These are phyloP conservation scores for Barnettozyma californica DNA, from an alignment of 805 yeast species.

Conservation along the genomic window DNA sequence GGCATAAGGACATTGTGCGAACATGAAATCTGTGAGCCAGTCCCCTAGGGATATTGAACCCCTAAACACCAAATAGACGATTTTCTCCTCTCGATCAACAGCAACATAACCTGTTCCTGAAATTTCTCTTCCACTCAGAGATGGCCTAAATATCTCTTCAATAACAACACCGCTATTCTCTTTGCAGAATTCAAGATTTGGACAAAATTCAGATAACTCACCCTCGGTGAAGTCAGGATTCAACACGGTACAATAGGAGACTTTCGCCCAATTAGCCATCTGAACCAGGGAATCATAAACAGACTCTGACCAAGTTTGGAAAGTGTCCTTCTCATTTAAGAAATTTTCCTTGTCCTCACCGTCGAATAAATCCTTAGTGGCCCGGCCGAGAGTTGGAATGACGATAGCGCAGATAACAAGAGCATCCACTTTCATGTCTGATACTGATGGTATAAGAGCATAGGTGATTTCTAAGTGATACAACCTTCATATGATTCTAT, in stretches of 20 bases:
- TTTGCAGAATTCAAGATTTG: constrained; percentile 11
- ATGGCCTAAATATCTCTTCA: constrained; percentile 12
- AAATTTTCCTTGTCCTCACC: neutral
- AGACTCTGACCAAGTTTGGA: neutral
- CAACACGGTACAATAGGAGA: constrained; percentile 9
- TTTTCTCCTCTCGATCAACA: constrained; percentile 38
- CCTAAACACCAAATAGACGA: constrained; percentile 49
- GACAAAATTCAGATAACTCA: constrained; percentile 6
- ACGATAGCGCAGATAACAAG: neutral
- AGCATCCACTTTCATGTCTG: neutral
- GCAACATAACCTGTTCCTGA: constrained; percentile 53
- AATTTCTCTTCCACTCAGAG: constrained; percentile 29
- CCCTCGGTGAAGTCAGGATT: constrained; percentile 6
- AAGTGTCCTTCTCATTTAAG: neutral
- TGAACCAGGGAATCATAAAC: constrained; percentile 3
- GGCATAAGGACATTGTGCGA: constrained; percentile 39
- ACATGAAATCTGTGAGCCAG: constrained; percentile 54
- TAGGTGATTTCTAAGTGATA: no score
- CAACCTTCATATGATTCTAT: no score
- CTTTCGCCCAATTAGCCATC: constrained; percentile 7
- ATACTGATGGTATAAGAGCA: no score
- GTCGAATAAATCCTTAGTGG: neutral
- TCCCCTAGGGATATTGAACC: constrained; percentile 61
- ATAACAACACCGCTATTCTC: constrained; percentile 6
- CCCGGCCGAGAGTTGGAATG: neutral